Conservation (phyloP, 164 flowering plant species). For the Saururus chinensis region DNA sequence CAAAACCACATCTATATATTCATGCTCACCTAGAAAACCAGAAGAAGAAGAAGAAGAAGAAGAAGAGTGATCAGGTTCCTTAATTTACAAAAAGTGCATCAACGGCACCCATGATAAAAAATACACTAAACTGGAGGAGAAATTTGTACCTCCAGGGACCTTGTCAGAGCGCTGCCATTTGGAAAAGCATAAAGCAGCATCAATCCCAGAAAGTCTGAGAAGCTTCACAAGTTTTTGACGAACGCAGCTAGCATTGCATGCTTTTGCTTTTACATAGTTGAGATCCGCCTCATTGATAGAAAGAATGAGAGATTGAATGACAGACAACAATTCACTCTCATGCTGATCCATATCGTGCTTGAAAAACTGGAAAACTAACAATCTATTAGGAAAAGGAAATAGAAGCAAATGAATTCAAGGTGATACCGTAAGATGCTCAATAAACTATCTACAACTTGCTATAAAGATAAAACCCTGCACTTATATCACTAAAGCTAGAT, state of each 20-base stretch:
- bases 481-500: too few species aligned
- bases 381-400: background rate
- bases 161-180: conserved; percentile 68
- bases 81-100: background rate
- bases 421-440: background rate
- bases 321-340: conserved; percentile 52
- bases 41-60: background rate
- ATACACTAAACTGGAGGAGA: background rate
- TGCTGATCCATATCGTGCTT: conserved; percentile 42
- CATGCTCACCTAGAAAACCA: conserved; percentile 62
- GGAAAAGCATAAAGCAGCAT: conserved; percentile 76
- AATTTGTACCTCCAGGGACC: conserved; percentile 78
- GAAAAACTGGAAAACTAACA: conserved; percentile 35
- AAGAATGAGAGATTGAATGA: conserved; percentile 44
- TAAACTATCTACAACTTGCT: background rate
- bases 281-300: conserved; percentile 53
- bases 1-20: conserved; percentile 64
- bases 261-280: conserved; percentile 30
- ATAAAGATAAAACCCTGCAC: too few species aligned
- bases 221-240: conserved; percentile 61
- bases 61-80: too few species aligned
- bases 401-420: background rate
- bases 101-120: too few species aligned
- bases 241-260: conserved; percentile 72
- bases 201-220: conserved; percentile 63